Evolutionary conservation across 345 rosid genomes (phyloP), one percentile per base, ranked within the genome.

Genomic region (Eucalyptus curtisii): DNA sequence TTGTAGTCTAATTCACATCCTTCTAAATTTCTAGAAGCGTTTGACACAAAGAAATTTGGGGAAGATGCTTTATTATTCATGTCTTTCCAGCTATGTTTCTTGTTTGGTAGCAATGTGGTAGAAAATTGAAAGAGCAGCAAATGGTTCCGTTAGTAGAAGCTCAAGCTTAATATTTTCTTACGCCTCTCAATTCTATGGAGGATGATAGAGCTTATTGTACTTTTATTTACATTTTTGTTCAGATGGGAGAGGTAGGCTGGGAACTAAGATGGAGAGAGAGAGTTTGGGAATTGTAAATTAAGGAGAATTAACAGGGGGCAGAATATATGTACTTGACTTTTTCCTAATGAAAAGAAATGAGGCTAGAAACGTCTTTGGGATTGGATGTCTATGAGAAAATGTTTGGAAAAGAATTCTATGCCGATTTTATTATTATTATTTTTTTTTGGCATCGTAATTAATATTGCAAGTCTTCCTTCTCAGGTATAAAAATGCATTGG

Each of bases 401-500:
- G 25, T 71, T 20, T 20, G 14, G 82, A 37, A 71, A 71, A 37
- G 13, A 71, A 71, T 71, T 64, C 82, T 37, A 17, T 71, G 27
- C 45, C 1, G 3, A 71, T 37, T 33, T 71, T 17, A 24, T 71
- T 24, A 33, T 71, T 17, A 24, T 71, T 24, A 33, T 20, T 15
- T 15, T 68, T 89, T 7, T 52, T 52, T 55, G 27, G 25, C 59
- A 64, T 49, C 22, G 64, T 87, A 27, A 64, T 55, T 57, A 61
- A 49, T 24, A 49, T 25, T 40, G 50, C 88, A 27, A 25, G 71
- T 47, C 24, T 86, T 87, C 86, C 64, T 89, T 92, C 86, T 66
- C 93, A 98, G 99, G 94, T 98, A 96, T 92, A 96, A 95, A 93
- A 93, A 97, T 93, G 99, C 99, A 90, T 92, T 98, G 87, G 99